phyloP scores from a whole-genome alignment of 179 eudicot species.

The Drosera spatulata region DNA sequence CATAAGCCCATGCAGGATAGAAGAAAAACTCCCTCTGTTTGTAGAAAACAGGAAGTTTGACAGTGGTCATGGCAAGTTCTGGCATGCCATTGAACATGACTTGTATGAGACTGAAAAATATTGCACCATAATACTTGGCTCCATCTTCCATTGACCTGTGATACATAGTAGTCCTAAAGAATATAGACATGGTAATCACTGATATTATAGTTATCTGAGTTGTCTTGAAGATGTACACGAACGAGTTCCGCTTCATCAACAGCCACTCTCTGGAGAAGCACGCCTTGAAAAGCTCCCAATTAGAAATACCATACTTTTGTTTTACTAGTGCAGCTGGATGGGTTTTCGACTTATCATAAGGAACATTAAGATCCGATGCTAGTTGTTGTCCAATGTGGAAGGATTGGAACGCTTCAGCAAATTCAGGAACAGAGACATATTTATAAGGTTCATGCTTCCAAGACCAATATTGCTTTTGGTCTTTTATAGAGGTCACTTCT shows the following conservation, averaged over 20 bases:
- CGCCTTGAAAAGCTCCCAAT: constrained; percentile 47
- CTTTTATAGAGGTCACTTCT: constrained; percentile 81
- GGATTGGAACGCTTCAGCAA: constrained; percentile 34
- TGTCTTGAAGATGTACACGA: constrained; percentile 65
- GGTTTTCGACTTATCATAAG: constrained; percentile 48
- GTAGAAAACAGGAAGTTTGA: constrained; percentile 64
- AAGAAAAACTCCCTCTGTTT: constrained; percentile 67
- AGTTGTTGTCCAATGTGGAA: constrained; percentile 44
- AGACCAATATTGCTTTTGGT: constrained; percentile 80
- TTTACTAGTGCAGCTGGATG: constrained; percentile 65
- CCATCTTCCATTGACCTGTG: constrained; percentile 38
- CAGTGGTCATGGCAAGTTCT: constrained; percentile 55
- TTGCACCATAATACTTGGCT: constrained; percentile 56
- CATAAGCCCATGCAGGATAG: constrained; percentile 86
- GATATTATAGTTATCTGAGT: constrained; percentile 63
- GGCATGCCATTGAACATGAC: constrained; percentile 79
- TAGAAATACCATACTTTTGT: constrained; percentile 55
- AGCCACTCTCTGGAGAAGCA: constrained; percentile 82
- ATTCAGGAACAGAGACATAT: constrained; percentile 48
- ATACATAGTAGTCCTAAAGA: constrained; percentile 59
- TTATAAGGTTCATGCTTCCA: constrained; percentile 39
- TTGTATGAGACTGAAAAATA: constrained; percentile 65
- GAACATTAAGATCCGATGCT: constrained; percentile 29
- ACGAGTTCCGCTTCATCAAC: constrained; percentile 59
- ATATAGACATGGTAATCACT: constrained; percentile 45